Percentiles rank a stretch among this genome's conserved stretches.
phyloP scores from a whole-genome alignment of 768 basidiomycete genomes.

The Boletus sensibilis region DNA sequence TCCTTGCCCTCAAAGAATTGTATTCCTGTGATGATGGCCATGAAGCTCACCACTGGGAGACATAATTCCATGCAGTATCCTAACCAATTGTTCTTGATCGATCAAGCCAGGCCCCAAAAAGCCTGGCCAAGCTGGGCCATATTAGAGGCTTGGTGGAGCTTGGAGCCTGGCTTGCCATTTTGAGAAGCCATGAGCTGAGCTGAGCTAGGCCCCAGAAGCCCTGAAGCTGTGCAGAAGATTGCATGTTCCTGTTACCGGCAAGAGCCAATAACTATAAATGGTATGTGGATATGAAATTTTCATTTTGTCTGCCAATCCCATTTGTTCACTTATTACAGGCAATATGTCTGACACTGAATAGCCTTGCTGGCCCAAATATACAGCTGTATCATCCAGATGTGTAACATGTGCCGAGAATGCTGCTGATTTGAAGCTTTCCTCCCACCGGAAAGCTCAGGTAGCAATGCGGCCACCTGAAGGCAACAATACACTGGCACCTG shows the following conservation, averaged over 20 bases:
- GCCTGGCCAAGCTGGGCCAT: neutral
- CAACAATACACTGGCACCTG: neutral
- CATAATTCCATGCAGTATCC: constrained; percentile 99
- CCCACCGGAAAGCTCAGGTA: neutral
- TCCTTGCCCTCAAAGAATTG: constrained; percentile 96
- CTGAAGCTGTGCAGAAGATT: neutral
- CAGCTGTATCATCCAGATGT: neutral
- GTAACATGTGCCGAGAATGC: constrained; percentile 1
- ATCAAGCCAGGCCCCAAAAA: neutral
- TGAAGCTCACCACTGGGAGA: constrained; percentile 89
- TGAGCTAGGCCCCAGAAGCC: neutral
- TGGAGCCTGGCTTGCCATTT: neutral
- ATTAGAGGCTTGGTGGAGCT: neutral
- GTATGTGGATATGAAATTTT: neutral
- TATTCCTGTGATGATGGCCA: constrained; percentile 99
- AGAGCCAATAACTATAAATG: neutral
- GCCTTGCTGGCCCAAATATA: neutral
- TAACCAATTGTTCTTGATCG: constrained; percentile 30
- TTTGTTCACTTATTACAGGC: neutral
- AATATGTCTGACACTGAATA: neutral
- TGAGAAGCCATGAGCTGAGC: neutral
- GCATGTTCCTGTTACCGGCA: neutral
- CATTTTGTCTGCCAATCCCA: neutral
- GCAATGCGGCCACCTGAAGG: constrained; percentile 7
- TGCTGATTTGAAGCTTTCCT: neutral